A percentile compares a stretch with the other conserved stretches of the same genome.
These are phyloP conservation scores for Pythium volutum DNA, from an alignment of 352 stramenopile species.

Conservation along the genomic window DNA sequence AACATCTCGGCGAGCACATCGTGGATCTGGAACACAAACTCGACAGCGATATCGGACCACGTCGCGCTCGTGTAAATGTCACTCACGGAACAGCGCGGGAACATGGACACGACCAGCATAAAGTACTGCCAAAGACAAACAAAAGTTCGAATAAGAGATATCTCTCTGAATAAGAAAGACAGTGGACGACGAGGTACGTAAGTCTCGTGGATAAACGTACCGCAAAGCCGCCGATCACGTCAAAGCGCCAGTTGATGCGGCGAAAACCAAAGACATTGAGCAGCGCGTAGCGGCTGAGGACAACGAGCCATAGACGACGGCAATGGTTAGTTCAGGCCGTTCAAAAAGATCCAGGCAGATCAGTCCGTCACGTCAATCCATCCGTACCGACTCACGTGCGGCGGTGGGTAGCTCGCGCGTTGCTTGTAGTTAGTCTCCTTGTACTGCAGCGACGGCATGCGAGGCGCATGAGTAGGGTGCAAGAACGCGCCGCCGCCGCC, in stretches of 20 bases:
- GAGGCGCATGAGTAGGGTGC: constrained; percentile 86
- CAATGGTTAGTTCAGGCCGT: background rate
- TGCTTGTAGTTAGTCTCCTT: constrained; percentile 75
- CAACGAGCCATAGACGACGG: background rate
- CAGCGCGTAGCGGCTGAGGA: constrained; percentile 66
- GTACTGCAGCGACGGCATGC: constrained; percentile 47
- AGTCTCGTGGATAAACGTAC: constrained; percentile 44
- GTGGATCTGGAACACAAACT: constrained; percentile 56
- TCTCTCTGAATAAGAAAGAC: background rate
- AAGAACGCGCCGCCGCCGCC: constrained; percentile 89
- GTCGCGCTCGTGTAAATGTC: constrained; percentile 61
- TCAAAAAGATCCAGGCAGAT: background rate
- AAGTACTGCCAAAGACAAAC: constrained; percentile 79
- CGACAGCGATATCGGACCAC: constrained; percentile 35
- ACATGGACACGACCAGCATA: constrained; percentile 89
- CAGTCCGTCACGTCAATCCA: background rate
- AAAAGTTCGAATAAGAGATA: background rate
- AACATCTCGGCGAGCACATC: constrained; percentile 67
- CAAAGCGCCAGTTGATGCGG: constrained; percentile 92
- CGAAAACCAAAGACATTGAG: constrained; percentile 89
- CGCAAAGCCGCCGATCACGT: constrained; percentile 86
- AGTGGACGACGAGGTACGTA: background rate
- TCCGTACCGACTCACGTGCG: constrained; percentile 63
- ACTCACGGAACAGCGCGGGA: constrained; percentile 85
- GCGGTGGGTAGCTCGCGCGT: constrained; percentile 78